Evolutionary conservation across 2,329 filamentous ascomycete species (phyloP).

Genomic region (Lachnellula willkommii): DNA sequence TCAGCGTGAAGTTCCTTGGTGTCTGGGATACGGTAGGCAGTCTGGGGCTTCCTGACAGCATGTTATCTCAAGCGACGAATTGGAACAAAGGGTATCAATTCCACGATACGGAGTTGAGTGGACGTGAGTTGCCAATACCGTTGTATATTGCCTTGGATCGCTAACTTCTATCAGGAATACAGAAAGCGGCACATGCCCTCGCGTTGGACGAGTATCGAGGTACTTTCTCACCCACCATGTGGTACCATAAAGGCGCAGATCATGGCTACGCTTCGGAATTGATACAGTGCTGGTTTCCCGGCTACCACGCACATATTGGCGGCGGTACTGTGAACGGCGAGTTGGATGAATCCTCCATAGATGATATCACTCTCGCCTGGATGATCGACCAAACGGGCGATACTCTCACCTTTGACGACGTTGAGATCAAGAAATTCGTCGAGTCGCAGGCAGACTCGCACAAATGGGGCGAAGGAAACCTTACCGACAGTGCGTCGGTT

Average conservation of each 20-base stretch:
- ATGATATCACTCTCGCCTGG: neutral
- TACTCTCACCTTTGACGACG: neutral
- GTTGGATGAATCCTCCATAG: neutral
- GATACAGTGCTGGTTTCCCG: slow-evolving; percentile 6
- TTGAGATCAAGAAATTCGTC: neutral
- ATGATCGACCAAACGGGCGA: neutral
- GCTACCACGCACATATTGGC: slow-evolving; percentile 1
- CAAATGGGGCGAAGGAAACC: neutral
- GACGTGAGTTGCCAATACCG: neutral
- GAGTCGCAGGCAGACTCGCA: neutral
- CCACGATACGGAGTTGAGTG: neutral
- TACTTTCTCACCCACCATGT: slow-evolving; percentile 33
- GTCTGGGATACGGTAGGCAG: slow-evolving; percentile 44
- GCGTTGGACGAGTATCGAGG: slow-evolving; percentile 41
- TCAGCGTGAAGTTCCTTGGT: slow-evolving; percentile 33
- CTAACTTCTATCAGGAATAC: slow-evolving; percentile 31
- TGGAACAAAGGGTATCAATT: neutral
- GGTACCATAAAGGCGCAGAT: slow-evolving; percentile 22
- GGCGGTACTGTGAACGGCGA: neutral
- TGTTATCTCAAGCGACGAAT: neutral
- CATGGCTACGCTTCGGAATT: neutral
- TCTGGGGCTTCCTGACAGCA: neutral
- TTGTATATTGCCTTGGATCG: neutral
- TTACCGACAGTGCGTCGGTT: neutral
- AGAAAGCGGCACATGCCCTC: slow-evolving; percentile 43